phyloP scores from a whole-genome alignment of 2,329 filamentous ascomycete species.

The Beauveria pseudobassiana region DNA sequence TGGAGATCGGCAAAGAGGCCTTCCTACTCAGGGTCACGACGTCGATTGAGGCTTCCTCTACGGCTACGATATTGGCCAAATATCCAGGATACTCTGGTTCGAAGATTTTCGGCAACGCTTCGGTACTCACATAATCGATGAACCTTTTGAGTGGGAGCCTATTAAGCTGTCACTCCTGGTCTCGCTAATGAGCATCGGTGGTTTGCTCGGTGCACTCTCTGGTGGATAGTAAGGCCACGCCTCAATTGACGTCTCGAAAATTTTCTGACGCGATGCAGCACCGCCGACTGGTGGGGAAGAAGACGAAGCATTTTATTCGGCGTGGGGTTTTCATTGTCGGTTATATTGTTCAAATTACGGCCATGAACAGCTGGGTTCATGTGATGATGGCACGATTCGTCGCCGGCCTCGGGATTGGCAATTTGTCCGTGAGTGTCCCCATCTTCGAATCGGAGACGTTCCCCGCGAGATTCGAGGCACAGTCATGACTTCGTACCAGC shows the following conservation, averaged over 20 bases:
- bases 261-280: slow-evolving; percentile 22
- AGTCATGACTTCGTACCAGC: slow-evolving; percentile 63
- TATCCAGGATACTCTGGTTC: slow-evolving; percentile 44
- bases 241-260: neutral
- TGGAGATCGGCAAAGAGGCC: slow-evolving; percentile 25
- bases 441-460: slow-evolving; percentile 61
- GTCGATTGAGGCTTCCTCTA: slow-evolving; percentile 54
- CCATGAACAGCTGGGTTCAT: slow-evolving; percentile 53
- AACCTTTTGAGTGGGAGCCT: slow-evolving; percentile 30
- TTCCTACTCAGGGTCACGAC: slow-evolving; percentile 42
- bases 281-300: slow-evolving; percentile 51
- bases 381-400: slow-evolving; percentile 58
- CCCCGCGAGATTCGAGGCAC: slow-evolving; percentile 54
- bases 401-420: slow-evolving; percentile 61
- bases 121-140: slow-evolving; percentile 34
- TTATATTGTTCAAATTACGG: slow-evolving; percentile 58
- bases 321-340: slow-evolving; percentile 53
- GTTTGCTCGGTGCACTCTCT: slow-evolving; percentile 44
- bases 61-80: slow-evolving; percentile 57
- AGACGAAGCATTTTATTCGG: slow-evolving; percentile 46
- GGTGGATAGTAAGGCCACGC: slow-evolving; percentile 35
- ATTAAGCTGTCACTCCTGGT: slow-evolving; percentile 45
- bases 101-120: slow-evolving; percentile 50
- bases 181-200: slow-evolving; percentile 49
- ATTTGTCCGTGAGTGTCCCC: slow-evolving; percentile 56